Percentiles rank a stretch among this genome's conserved stretches.
Conservation (phyloP, 345 rosid species). For the Carallia pectinifolia region DNA sequence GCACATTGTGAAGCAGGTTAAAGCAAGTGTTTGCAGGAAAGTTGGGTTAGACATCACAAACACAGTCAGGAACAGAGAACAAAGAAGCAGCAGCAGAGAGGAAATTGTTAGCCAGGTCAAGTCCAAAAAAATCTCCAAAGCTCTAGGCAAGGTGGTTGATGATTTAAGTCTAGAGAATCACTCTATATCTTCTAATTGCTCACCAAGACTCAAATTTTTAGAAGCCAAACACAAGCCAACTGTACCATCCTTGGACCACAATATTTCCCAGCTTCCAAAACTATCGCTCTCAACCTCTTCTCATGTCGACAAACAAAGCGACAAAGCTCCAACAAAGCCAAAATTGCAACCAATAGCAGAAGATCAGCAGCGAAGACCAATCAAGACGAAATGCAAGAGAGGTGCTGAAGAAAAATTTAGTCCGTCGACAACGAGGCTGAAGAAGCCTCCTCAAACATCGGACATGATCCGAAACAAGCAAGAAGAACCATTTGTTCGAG, state of each 20-base stretch:
- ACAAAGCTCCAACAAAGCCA: conserved; percentile 16
- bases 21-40: conserved; percentile 60
- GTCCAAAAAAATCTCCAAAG: conserved; percentile 48
- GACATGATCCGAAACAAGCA: conserved; percentile 47
- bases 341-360: neutral
- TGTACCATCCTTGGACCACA: conserved; percentile 20
- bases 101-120: conserved; percentile 36
- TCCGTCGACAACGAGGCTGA: conserved; percentile 18
- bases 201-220: conserved; percentile 48
- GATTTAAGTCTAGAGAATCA: conserved; percentile 36
- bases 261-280: conserved; percentile 21
- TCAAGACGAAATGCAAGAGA: conserved; percentile 31
- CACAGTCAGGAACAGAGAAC: conserved; percentile 47
- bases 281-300: conserved; percentile 9
- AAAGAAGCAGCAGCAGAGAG: conserved; percentile 29
- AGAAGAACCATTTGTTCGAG: conserved; percentile 60
- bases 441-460: conserved; percentile 45
- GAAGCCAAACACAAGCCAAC: conserved; percentile 39
- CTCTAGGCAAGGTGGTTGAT: conserved; percentile 18
- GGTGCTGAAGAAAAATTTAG: conserved; percentile 15
- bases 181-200: conserved; percentile 37
- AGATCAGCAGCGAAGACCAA: conserved; percentile 7
- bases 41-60: conserved; percentile 82
- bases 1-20: conserved; percentile 77
- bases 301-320: conserved; percentile 3